A percentile compares a stretch with the other conserved stretches of the same genome.
Conservation (phyloP, 306 rosid species). For the Castanea sativa region DNA sequence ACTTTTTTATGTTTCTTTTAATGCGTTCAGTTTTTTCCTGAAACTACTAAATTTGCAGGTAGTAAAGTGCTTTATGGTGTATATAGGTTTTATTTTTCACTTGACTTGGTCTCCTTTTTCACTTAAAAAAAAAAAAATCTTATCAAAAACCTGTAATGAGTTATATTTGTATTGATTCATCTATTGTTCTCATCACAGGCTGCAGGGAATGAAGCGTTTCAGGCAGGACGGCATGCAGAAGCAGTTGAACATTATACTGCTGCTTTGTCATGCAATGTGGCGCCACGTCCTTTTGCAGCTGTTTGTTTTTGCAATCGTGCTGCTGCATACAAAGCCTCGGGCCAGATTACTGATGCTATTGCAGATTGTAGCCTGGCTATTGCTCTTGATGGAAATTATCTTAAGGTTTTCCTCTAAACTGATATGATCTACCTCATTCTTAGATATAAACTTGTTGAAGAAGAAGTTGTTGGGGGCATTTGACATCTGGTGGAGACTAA, state of each 20-base stretch:
- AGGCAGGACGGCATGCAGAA: conserved; percentile 69
- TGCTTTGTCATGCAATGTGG: conserved; percentile 78
- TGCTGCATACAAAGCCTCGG: conserved; percentile 86
- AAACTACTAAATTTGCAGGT: too few species aligned
- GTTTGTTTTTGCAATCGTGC: conserved; percentile 98
- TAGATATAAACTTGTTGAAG: conserved; percentile 4
- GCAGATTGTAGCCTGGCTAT: conserved; percentile 95
- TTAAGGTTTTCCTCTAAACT: conserved; percentile 60
- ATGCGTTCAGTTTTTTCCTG: too few species aligned
- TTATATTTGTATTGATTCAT: conserved; percentile 13
- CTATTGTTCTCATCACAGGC: conserved; percentile 44
- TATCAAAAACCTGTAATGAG: too few species aligned
- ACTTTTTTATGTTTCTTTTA: too few species aligned
- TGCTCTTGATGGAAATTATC: conserved; percentile 89
- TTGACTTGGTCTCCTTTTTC: too few species aligned
- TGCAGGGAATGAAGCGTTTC: conserved; percentile 98
- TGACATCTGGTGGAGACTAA: not conserved
- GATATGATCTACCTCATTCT: conserved; percentile 2
- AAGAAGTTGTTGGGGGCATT: not conserved
- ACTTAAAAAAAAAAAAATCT: too few species aligned
- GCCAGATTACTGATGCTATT: conserved; percentile 87
- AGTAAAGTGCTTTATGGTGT: too few species aligned
- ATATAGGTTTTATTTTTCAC: too few species aligned
- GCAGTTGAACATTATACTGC: conserved; percentile 84
- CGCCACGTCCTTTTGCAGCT: conserved; percentile 85